Evolutionary conservation across 2,329 filamentous ascomycete genomes (phyloP).

Genomic region (Colletotrichum camelliae): DNA sequence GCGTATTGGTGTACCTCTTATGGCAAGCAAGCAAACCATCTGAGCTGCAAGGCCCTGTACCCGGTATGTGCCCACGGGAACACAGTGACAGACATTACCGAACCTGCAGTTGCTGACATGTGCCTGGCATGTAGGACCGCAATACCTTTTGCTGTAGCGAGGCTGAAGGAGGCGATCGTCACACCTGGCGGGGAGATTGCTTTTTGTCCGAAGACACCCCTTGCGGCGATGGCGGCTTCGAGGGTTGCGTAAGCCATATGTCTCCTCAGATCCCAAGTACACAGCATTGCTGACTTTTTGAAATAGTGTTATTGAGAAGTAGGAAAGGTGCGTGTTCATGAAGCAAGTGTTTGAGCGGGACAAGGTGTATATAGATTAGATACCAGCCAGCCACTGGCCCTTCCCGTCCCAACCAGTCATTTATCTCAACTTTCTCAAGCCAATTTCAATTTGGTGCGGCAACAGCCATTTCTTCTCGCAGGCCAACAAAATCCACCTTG

Average conservation of each 20-base stretch:
- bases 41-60: neutral
- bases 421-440: neutral
- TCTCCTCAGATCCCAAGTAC: fast-evolving
- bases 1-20: neutral
- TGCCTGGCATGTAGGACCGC: neutral
- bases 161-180: neutral
- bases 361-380: neutral
- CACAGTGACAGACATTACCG: too few species aligned
- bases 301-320: neutral
- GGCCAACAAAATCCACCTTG: too few species aligned
- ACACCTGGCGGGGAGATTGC: neutral
- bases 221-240: neutral
- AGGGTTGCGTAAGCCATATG: neutral
- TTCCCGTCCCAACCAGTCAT: neutral
- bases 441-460: too few species aligned
- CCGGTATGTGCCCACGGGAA: neutral
- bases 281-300: neutral
- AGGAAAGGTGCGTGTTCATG: neutral
- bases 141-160: neutral
- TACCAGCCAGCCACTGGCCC: neutral
- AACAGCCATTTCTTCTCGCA: neutral
- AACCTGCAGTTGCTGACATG: neutral
- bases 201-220: neutral
- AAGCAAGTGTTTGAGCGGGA: neutral
- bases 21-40: neutral